A percentile compares a stretch with the other conserved stretches of the same genome.
Conservation (phyloP, 805 yeast genomes). For the Jamesozyma lodderae region DNA sequence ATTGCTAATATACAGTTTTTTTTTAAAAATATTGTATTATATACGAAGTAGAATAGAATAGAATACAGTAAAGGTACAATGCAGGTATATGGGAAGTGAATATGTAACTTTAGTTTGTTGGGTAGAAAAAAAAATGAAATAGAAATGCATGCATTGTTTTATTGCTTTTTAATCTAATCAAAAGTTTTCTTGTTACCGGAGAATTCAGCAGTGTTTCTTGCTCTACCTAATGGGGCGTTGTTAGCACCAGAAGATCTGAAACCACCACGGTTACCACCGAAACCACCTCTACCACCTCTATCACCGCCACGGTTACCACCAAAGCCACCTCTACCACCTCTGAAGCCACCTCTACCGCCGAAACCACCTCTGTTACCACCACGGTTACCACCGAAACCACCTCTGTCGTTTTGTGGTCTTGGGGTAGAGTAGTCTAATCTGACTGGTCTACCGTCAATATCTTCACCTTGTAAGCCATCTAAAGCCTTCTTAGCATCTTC, state of each 20-base stretch:
- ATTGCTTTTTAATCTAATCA: too few species aligned
- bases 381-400: slow-evolving; percentile 36
- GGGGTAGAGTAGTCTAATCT: slow-evolving; percentile 95
- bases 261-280: slow-evolving; percentile 18
- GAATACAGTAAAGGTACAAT: too few species aligned
- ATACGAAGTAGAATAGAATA: too few species aligned
- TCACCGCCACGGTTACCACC: slow-evolving; percentile 32
- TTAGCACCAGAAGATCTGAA: slow-evolving; percentile 43
- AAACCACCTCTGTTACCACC: slow-evolving; percentile 27
- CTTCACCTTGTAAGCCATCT: slow-evolving; percentile 79
- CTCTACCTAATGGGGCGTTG: slow-evolving; percentile 43
- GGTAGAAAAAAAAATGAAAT: too few species aligned
- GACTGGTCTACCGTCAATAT: slow-evolving; percentile 84
- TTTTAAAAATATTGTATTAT: too few species aligned
- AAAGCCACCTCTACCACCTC: slow-evolving; percentile 27
- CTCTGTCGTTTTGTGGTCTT: slow-evolving; percentile 47
- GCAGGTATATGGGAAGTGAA: too few species aligned
- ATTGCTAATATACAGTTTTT: too few species aligned
- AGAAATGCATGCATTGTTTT: too few species aligned
- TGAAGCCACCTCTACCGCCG: slow-evolving; percentile 22
- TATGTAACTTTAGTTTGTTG: too few species aligned
- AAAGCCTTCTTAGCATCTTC: slow-evolving; percentile 89
- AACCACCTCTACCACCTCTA: slow-evolving; percentile 24
- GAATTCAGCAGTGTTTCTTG: slow-evolving; percentile 49
- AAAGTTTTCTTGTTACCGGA: slow-evolving; percentile 78